phyloP scores from a whole-genome alignment of 495 filamentous ascomycete genomes.

The Xylaria castorea region DNA sequence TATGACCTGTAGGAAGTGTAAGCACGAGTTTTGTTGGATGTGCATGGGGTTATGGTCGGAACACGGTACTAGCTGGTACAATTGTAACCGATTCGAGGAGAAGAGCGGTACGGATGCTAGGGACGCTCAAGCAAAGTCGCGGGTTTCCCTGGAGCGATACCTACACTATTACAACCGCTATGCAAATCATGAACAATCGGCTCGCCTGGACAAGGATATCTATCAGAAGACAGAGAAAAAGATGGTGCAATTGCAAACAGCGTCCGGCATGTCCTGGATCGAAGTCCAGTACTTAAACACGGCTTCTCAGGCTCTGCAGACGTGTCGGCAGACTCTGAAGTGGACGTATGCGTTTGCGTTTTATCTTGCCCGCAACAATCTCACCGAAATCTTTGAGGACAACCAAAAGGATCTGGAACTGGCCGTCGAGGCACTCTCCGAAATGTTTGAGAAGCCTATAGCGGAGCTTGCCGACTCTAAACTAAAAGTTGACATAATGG shows the following conservation, averaged over 20 bases:
- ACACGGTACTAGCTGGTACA: conserved; percentile 99
- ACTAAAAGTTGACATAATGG: conserved; percentile 96
- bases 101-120: conserved; percentile 90
- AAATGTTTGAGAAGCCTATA: conserved; percentile 97
- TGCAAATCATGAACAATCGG: conserved; percentile 97
- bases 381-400: conserved; percentile 96
- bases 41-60: conserved; percentile 99
- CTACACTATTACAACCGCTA: conserved; percentile 99
- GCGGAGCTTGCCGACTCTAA: conserved; percentile 72
- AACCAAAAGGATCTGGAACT: conserved; percentile 98
- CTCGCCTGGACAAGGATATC: conserved; percentile 95
- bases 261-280: conserved; percentile 97
- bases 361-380: conserved; percentile 92
- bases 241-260: conserved; percentile 92
- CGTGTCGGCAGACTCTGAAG: conserved; percentile 94
- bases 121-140: conserved; percentile 86
- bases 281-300: conserved; percentile 96
- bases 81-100: conserved; percentile 96
- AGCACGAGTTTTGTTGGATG: conserved; percentile 99
- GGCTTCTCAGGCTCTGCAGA: conserved; percentile 92
- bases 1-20: conserved; percentile 99
- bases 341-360: conserved; percentile 99
- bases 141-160: conserved; percentile 89
- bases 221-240: conserved; percentile 97
- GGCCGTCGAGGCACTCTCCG: conserved; percentile 91